Evolutionary conservation across 2,329 filamentous ascomycete species (phyloP).

Genomic region (Kalmusia sp.): DNA sequence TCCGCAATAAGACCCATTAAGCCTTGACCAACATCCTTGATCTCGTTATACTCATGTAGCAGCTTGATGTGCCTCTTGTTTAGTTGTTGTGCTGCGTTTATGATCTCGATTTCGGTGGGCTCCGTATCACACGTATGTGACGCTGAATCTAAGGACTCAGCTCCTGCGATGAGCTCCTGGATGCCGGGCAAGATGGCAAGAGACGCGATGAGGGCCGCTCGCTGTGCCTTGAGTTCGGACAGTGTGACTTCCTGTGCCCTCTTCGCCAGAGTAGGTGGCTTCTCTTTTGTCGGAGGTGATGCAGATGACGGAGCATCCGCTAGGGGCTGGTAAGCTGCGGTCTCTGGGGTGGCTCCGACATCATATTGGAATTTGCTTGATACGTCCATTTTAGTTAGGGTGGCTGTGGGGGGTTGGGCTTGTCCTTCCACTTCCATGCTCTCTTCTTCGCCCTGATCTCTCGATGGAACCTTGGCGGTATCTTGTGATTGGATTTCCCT

Average conservation of each 20-base stretch:
- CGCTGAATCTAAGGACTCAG: conserved; percentile 26
- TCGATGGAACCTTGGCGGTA: no score
- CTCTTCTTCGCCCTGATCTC: no score
- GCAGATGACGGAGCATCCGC: not conserved
- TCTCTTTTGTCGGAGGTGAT: not conserved
- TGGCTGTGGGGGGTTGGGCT: no score
- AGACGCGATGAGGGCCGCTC: conserved; percentile 41
- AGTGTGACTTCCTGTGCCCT: conserved; percentile 57
- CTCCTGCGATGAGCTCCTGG: conserved; percentile 42
- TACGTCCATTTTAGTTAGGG: no score
- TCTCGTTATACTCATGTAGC: conserved; percentile 74
- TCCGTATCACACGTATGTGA: conserved; percentile 24
- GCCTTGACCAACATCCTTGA: conserved; percentile 71
- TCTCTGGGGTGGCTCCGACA: no score
- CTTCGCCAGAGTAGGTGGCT: conserved; percentile 22
- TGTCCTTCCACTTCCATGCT: no score
- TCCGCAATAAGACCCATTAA: conserved; percentile 73
- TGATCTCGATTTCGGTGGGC: conserved; percentile 38
- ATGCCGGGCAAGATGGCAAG: conserved; percentile 37
- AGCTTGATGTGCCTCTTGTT: conserved; percentile 70
- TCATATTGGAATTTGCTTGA: no score
- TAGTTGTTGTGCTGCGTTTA: conserved; percentile 57
- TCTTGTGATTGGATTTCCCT: no score
- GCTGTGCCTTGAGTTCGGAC: conserved; percentile 53
- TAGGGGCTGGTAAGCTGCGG: not conserved